phyloP scores from a whole-genome alignment of 2,329 filamentous ascomycete species.

The Venturiaceae sp. region DNA sequence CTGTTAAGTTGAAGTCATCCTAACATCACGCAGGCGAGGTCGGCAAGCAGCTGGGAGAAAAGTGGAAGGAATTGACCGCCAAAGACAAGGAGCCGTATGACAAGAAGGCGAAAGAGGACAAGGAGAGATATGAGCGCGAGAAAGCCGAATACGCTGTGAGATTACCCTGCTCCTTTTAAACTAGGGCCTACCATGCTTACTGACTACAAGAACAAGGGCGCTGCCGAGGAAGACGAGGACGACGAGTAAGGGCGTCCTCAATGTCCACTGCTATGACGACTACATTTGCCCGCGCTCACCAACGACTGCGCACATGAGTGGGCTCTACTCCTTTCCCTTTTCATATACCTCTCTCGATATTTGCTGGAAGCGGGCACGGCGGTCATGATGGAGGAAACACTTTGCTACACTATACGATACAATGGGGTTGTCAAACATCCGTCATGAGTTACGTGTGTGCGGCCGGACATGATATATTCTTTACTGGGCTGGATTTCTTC shows the following conservation, averaged over 20 bases:
- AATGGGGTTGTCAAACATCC: neutral
- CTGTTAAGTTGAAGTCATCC: neutral
- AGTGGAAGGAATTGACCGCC: slow-evolving; percentile 94
- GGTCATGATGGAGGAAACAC: neutral
- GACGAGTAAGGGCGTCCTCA: slow-evolving; percentile 11
- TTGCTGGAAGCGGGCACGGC: neutral
- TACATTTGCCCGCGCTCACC: neutral
- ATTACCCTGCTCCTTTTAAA: slow-evolving; percentile 7
- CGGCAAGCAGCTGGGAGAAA: slow-evolving; percentile 94
- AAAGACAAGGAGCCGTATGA: slow-evolving; percentile 92
- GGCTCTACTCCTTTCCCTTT: neutral
- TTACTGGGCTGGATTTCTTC: neutral
- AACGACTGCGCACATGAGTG: neutral
- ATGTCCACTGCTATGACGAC: neutral
- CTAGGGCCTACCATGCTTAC: neutral
- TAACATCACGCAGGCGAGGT: slow-evolving; percentile 60
- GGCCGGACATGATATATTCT: neutral
- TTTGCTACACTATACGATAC: neutral
- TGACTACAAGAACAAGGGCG: neutral
- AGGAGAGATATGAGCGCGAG: slow-evolving; percentile 99
- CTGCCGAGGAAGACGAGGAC: slow-evolving; percentile 26
- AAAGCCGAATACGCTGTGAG: slow-evolving; percentile 73
- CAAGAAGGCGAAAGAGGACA: slow-evolving; percentile 91
- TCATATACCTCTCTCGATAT: neutral
- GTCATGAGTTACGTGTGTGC: neutral